Percentiles rank a stretch among this genome's conserved stretches.
These are phyloP conservation scores for Physcomitrellopsis africana DNA, from an alignment of 225 moss, liverwort and hornwort genomes.

Conservation along the genomic window DNA sequence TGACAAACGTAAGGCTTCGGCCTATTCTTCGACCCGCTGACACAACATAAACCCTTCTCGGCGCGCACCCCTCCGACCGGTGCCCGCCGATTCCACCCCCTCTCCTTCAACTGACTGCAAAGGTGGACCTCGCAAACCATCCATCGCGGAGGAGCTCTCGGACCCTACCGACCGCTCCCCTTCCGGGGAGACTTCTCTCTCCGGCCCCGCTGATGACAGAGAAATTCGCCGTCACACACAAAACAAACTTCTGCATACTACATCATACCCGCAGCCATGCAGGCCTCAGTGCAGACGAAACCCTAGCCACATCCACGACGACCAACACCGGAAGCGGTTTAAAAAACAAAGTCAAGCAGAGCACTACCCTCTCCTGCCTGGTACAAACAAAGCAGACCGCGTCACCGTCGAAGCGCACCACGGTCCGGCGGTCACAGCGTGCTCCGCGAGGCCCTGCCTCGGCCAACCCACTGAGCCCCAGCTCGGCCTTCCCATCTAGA, in stretches of 20 bases:
- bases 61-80: background rate
- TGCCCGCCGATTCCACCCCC: background rate
- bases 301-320: slow-evolving; percentile 57
- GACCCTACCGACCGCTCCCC: slow-evolving; percentile 9
- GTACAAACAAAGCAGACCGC: slow-evolving; percentile 16
- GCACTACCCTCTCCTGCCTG: slow-evolving; percentile 35
- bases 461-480: slow-evolving; percentile 6
- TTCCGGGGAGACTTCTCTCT: slow-evolving; percentile 10
- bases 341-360: slow-evolving; percentile 31
- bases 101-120: background rate
- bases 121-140: slow-evolving; percentile 19
- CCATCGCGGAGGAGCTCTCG: slow-evolving; percentile 15
- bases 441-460: slow-evolving; percentile 17
- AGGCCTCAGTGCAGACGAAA: slow-evolving; percentile 50
- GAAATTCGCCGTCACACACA: slow-evolving; percentile 48
- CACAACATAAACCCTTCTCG: slow-evolving; percentile 39
- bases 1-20: slow-evolving; percentile 36
- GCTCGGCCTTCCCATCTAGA: slow-evolving; percentile 24
- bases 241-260: slow-evolving; percentile 50
- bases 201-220: slow-evolving; percentile 21
- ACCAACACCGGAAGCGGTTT: slow-evolving; percentile 32
- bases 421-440: slow-evolving; percentile 12
- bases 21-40: slow-evolving; percentile 32
- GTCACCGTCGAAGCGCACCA: background rate
- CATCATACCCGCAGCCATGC: slow-evolving; percentile 37